Percentiles rank a stretch among this genome's conserved stretches.
phyloP scores from a whole-genome alignment of 2,329 filamentous ascomycete species.

The Coniochaeta hoffmannii region DNA sequence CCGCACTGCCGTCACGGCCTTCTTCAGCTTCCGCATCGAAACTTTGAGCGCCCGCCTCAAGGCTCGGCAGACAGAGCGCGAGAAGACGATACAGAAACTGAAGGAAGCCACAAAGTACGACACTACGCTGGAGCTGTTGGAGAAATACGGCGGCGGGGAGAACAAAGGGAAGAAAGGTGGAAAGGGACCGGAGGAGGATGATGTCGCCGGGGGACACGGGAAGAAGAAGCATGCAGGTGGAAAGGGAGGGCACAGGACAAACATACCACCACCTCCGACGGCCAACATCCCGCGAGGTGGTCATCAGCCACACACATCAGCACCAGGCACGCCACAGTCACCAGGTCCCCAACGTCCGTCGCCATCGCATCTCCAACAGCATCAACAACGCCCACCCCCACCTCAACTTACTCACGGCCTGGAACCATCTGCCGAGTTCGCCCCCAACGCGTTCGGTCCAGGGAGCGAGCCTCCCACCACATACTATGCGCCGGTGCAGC shows the following conservation, averaged over 20 bases:
- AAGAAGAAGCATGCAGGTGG: slow-evolving; percentile 17
- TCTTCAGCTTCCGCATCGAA: slow-evolving; percentile 77
- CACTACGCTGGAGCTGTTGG: slow-evolving; percentile 82
- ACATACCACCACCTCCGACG: slow-evolving; percentile 51
- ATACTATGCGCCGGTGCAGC: slow-evolving; percentile 19
- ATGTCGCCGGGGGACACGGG: slow-evolving; percentile 13
- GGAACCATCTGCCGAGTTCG: slow-evolving; percentile 56
- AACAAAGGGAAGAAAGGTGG: slow-evolving; percentile 30
- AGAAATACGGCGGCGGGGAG: slow-evolving; percentile 79
- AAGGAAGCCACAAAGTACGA: slow-evolving; percentile 96
- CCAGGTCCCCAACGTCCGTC: slow-evolving; percentile 6
- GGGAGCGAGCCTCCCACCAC: slow-evolving; percentile 14
- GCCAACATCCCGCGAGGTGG: slow-evolving; percentile 49
- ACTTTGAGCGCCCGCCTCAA: slow-evolving; percentile 63
- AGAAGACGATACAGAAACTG: slow-evolving; percentile 84
- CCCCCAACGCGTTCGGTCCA: slow-evolving; percentile 59
- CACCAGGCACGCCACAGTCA: slow-evolving; percentile 19
- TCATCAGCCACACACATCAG: slow-evolving; percentile 15
- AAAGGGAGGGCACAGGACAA: slow-evolving; percentile 22
- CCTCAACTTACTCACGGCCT: slow-evolving; percentile 16
- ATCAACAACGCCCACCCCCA: slow-evolving; percentile 15
- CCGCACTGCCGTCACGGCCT: slow-evolving; percentile 56
- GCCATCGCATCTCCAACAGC: slow-evolving; percentile 6
- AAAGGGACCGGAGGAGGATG: slow-evolving; percentile 18
- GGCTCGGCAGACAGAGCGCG: slow-evolving; percentile 68